A percentile compares a stretch with the other conserved stretches of the same genome.
These are phyloP conservation scores for Decorospora gaudefroyi DNA, from an alignment of 2,329 filamentous ascomycete genomes.

Conservation along the genomic window DNA sequence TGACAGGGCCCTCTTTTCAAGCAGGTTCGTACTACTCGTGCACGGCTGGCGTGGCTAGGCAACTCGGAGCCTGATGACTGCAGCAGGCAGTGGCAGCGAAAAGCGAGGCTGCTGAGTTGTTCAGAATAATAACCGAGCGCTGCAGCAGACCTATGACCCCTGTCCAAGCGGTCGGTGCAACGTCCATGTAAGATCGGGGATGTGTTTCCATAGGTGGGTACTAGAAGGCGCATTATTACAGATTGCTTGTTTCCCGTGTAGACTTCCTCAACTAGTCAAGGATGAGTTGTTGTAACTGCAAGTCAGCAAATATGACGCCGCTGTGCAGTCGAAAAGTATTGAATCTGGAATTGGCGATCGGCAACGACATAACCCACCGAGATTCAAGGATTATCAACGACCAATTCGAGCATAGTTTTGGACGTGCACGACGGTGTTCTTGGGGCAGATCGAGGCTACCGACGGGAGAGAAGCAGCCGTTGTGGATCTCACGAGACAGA, in stretches of 20 bases:
- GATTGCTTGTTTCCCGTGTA: conserved; percentile 27
- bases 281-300: conserved; percentile 26
- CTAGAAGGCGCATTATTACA: conserved; percentile 12
- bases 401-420: conserved; percentile 17
- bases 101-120: conserved; percentile 9
- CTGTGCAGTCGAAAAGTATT: conserved; percentile 12
- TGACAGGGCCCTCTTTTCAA: too few relatives aligned
- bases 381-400: conserved; percentile 18
- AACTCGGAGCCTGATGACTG: not conserved
- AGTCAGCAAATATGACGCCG: conserved; percentile 31
- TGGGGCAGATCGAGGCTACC: not conserved
- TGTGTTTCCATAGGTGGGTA: conserved; percentile 3
- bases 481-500: not conserved
- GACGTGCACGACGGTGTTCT: not conserved
- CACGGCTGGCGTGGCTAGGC: too few relatives aligned
- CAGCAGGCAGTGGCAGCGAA: not conserved
- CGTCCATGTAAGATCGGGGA: conserved; percentile 19
- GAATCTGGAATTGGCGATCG: conserved; percentile 14
- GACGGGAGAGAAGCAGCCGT: not conserved
- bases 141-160: conserved; percentile 1
- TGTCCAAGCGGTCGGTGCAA: conserved; percentile 14
- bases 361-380: conserved; percentile 9
- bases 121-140: not conserved
- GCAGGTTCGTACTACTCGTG: too few relatives aligned
- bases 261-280: conserved; percentile 20